Conservation (phyloP, 2,329 filamentous ascomycete species). For the Fusarium longipes region DNA sequence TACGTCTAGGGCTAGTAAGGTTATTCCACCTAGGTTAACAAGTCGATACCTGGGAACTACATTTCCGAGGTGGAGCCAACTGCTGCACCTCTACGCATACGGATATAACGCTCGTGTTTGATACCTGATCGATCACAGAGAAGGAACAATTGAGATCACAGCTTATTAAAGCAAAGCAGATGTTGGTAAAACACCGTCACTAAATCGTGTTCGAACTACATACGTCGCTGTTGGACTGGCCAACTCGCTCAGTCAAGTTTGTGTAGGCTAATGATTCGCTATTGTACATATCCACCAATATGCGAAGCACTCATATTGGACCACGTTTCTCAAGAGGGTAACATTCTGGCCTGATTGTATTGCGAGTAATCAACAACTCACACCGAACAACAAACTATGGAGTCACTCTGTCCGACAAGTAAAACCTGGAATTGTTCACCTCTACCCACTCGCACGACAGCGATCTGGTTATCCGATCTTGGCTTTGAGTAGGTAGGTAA, state of each 20-base stretch:
- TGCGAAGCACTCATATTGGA: conserved; percentile 2
- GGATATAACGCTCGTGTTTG: conserved; percentile 5
- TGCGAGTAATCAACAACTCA: conserved; percentile 1
- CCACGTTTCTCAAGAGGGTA: conserved; percentile 4
- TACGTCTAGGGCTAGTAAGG: not conserved
- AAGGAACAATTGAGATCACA: not conserved
- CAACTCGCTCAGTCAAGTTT: not conserved
- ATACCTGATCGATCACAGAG: not conserved
- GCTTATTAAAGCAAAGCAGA: not conserved
- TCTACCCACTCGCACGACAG: not conserved
- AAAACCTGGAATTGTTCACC: not conserved
- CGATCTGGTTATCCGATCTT: not conserved
- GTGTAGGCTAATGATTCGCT: not conserved
- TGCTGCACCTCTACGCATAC: conserved; percentile 15
- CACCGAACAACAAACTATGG: not conserved
- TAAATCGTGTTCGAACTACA: not conserved
- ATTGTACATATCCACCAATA: not conserved
- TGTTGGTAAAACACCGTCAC: not conserved
- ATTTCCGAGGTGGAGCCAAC: conserved; percentile 8
- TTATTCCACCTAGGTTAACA: not conserved
- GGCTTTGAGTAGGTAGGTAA: not conserved
- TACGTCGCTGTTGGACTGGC: not conserved
- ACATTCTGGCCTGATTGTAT: conserved; percentile 4
- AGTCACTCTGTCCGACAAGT: not conserved
- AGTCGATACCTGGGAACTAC: not conserved